Conservation (phyloP, 2,329 filamentous ascomycete species). For the Verticillium tricorpus region DNA sequence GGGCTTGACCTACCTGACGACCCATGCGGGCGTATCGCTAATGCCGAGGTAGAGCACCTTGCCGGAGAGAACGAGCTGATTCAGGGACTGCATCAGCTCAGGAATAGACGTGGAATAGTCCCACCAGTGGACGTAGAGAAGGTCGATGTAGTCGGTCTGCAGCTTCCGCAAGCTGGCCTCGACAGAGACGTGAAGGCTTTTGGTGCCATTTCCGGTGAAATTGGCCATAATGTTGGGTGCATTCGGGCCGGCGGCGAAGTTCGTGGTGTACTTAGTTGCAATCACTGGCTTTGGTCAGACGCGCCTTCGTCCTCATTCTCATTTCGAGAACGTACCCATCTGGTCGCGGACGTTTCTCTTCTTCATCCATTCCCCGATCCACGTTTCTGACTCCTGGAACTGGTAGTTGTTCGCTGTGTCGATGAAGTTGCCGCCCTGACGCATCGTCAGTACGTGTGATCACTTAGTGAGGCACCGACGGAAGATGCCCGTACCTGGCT, state of each 20-base stretch:
- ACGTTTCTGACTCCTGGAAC: constrained; percentile 54
- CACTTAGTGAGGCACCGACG: background rate
- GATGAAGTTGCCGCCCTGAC: constrained; percentile 63
- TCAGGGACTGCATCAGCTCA: constrained; percentile 66
- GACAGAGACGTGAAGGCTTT: constrained; percentile 54
- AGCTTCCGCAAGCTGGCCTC: constrained; percentile 54
- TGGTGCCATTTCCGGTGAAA: constrained; percentile 55
- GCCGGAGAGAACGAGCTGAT: constrained; percentile 52
- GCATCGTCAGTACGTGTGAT: background rate
- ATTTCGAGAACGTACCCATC: constrained; percentile 38
- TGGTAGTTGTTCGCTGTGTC: constrained; percentile 70
- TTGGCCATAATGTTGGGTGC: constrained; percentile 44
- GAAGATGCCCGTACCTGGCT: constrained; percentile 36
- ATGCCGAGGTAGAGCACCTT: constrained; percentile 65
- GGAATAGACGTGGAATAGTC: constrained; percentile 61
- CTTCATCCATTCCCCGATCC: constrained; percentile 69
- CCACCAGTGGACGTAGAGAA: constrained; percentile 64
- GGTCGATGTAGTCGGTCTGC: constrained; percentile 65
- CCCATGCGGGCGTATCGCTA: constrained; percentile 66
- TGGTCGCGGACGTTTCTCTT: constrained; percentile 60
- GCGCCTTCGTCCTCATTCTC: background rate
- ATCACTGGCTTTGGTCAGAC: constrained; percentile 41
- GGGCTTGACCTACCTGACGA: constrained; percentile 40
- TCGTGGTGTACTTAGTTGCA: constrained; percentile 65
- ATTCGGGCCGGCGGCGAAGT: constrained; percentile 41